Percentiles rank a stretch among this genome's conserved stretches.
Conservation (phyloP, 306 rosid genomes). For the Fragaria nilgerrensis region DNA sequence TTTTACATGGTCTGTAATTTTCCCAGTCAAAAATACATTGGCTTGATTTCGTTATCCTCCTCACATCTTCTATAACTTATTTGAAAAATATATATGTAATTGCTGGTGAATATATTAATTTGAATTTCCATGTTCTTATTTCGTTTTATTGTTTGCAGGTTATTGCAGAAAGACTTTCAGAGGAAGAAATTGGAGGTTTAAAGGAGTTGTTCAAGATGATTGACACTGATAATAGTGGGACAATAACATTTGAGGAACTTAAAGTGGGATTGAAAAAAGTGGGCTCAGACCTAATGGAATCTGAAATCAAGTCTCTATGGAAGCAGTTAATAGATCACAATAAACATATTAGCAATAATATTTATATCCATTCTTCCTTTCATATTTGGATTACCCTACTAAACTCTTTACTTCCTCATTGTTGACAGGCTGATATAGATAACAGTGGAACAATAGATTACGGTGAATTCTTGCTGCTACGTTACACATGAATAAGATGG, state of each 20-base stretch:
- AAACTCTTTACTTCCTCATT: background rate
- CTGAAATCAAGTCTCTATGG: slow-evolving; percentile 84
- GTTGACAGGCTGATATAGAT: slow-evolving; percentile 79
- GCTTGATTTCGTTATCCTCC: background rate
- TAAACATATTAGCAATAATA: slow-evolving; percentile 12
- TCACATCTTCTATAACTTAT: background rate
- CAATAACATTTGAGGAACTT: slow-evolving; percentile 87
- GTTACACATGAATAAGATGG: slow-evolving; percentile 83
- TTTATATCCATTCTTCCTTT: slow-evolving; percentile 1
- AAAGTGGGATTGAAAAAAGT: slow-evolving; percentile 72
- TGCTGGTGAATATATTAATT: background rate
- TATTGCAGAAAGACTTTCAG: slow-evolving; percentile 86
- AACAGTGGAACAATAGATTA: slow-evolving; percentile 83
- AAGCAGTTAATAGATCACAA: slow-evolving; percentile 57
- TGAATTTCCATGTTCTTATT: background rate
- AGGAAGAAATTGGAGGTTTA: slow-evolving; percentile 91
- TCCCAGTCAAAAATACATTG: background rate
- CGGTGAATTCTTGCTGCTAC: slow-evolving; percentile 93
- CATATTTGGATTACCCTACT: background rate
- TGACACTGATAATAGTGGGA: slow-evolving; percentile 75
- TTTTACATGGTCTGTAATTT: slow-evolving; percentile 9
- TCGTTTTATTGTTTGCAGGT: slow-evolving; percentile 46
- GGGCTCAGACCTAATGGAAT: slow-evolving; percentile 82
- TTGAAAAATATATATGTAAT: background rate
- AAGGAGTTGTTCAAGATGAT: slow-evolving; percentile 88